Conservation (phyloP, 1,284 basidiomycete genomes). For the Tilletia indica region DNA sequence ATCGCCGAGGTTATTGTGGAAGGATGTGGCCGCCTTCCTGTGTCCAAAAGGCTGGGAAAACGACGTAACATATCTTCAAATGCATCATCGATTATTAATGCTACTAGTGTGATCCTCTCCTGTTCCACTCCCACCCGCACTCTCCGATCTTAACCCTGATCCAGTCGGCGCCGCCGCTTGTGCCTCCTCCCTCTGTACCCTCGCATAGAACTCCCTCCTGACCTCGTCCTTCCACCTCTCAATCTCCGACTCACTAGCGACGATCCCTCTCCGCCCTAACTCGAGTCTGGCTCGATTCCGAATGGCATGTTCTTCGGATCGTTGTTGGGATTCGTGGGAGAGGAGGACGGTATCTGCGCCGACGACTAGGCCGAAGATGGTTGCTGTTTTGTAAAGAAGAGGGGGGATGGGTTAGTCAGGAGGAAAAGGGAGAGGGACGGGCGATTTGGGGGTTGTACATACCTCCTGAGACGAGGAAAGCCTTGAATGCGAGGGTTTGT, state of each 20-base stretch:
- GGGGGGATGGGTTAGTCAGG: background rate
- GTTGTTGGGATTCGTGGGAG: conserved; percentile 39
- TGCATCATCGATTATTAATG: too few species aligned
- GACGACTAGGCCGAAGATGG: conserved; percentile 49
- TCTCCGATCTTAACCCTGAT: background rate
- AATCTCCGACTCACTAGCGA: conserved; percentile 47
- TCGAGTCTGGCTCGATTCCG: conserved; percentile 37
- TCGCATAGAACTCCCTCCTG: conserved; percentile 14
- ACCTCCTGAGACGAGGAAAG: conserved; percentile 40
- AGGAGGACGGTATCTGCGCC: conserved; percentile 48
- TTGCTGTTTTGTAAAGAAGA: conserved; percentile 17
- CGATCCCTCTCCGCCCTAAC: conserved; percentile 41
- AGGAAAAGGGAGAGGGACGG: background rate
- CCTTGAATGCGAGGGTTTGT: conserved; percentile 48
- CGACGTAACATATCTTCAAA: background rate
- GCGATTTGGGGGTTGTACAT: background rate
- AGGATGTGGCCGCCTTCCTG: too few species aligned
- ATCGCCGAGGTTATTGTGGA: too few species aligned
- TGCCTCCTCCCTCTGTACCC: background rate
- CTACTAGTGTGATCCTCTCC: background rate
- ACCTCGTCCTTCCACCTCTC: conserved; percentile 47
- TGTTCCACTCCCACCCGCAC: background rate
- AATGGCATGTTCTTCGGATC: conserved; percentile 44
- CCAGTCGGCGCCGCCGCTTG: background rate
- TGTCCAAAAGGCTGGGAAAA: too few species aligned